These are phyloP conservation scores for Lavandula angustifolia DNA, from an alignment of 257 asterid species.

Conservation along the genomic window DNA sequence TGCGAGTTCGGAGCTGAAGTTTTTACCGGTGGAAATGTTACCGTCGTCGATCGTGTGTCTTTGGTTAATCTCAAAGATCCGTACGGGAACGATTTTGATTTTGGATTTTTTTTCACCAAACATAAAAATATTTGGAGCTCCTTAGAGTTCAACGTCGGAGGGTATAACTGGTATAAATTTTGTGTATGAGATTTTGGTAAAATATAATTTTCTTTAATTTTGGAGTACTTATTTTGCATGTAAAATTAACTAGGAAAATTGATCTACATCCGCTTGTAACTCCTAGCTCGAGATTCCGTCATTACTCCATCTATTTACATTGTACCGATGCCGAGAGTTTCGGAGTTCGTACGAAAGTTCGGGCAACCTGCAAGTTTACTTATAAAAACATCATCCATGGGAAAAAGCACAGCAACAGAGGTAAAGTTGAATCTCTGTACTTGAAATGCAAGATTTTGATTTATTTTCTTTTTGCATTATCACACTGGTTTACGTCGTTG, in stretches of 20 bases:
- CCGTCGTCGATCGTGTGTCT: neutral
- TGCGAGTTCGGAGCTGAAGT: too few relatives aligned
- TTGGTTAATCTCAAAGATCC: neutral
- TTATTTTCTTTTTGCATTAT: too few relatives aligned
- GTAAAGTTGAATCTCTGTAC: too few relatives aligned
- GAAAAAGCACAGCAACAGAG: too few relatives aligned
- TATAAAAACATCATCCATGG: too few relatives aligned
- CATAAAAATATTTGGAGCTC: neutral
- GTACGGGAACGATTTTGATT: neutral
- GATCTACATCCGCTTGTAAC: too few relatives aligned
- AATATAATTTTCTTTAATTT: too few relatives aligned
- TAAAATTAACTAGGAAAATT: too few relatives aligned
- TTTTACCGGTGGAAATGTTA: neutral
- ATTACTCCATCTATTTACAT: neutral
- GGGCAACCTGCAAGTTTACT: neutral
- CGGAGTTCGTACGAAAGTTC: neutral
- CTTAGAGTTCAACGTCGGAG: neutral
- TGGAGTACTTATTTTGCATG: too few relatives aligned
- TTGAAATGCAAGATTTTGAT: too few relatives aligned
- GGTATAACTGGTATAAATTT: neutral
- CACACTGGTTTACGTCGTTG: too few relatives aligned
- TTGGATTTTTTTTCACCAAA: conserved; percentile 1
- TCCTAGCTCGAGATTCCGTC: neutral
- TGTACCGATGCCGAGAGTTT: neutral
- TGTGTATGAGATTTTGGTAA: too few relatives aligned